phyloP scores from a whole-genome alignment of 1,284 basidiomycete genomes.

The Moesziomyces antarcticus region DNA sequence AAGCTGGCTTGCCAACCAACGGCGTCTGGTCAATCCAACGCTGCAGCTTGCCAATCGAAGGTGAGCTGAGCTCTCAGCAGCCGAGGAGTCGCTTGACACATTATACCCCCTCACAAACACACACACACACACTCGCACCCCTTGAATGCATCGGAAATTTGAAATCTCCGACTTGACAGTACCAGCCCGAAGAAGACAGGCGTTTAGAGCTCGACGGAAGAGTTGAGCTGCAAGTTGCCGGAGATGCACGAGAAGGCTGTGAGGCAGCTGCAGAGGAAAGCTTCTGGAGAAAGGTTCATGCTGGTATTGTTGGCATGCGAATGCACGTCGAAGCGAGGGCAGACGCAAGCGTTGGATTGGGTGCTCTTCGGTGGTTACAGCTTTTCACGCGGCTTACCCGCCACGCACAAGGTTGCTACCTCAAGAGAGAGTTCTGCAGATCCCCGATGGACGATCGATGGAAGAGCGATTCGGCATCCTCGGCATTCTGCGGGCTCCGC shows the following conservation, averaged over 20 bases:
- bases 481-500: background rate
- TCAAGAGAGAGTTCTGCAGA: background rate
- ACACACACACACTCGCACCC: background rate
- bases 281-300: constrained; percentile 6
- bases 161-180: too few species aligned
- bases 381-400: background rate
- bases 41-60: constrained; percentile 31
- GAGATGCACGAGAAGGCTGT: background rate
- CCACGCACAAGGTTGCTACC: background rate
- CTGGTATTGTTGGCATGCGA: background rate
- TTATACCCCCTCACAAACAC: constrained; percentile 1
- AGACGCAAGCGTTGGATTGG: background rate
- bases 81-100: background rate
- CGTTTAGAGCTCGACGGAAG: too few species aligned
- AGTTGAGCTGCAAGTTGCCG: constrained; percentile 1
- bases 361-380: background rate
- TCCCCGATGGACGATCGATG: too few species aligned
- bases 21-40: constrained; percentile 33
- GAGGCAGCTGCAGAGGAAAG: constrained; percentile 9
- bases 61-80: constrained; percentile 7
- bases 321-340: background rate
- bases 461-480: too few species aligned
- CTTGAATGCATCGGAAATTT: constrained; percentile 1
- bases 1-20: constrained; percentile 36
- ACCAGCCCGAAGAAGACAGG: too few species aligned